Conservation (phyloP, 2,329 filamentous ascomycete genomes). For the Alternaria novae-zelandiae region DNA sequence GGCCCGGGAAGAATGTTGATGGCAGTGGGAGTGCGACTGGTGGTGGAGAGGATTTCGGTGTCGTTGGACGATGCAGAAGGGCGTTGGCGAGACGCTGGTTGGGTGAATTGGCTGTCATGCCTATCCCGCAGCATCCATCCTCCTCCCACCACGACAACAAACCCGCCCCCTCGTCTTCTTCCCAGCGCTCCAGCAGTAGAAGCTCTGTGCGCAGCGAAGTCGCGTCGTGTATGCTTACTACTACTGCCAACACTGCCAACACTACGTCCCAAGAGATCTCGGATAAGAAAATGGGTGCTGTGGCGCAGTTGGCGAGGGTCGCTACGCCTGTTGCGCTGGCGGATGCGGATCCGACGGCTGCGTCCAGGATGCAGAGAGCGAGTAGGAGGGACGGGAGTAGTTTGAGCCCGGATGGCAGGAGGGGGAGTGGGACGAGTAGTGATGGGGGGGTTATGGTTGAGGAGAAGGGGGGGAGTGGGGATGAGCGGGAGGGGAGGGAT, state of each 20-base stretch:
- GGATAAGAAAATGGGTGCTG: constrained; percentile 34
- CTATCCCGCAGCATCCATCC: neutral
- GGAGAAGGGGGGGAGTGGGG: constrained; percentile 35
- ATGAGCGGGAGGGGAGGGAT: neutral
- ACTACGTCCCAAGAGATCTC: neutral
- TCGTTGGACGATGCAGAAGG: constrained; percentile 48
- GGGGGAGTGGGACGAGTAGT: constrained; percentile 25
- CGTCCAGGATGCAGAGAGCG: constrained; percentile 30
- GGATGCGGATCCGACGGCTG: constrained; percentile 46
- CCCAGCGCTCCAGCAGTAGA: neutral
- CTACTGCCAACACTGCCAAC: neutral
- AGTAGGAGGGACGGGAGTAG: constrained; percentile 34
- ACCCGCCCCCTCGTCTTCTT: too few relatives aligned
- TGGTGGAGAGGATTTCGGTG: constrained; percentile 48
- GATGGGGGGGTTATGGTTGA: constrained; percentile 51
- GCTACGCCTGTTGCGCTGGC: constrained; percentile 47
- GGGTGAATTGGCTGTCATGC: constrained; percentile 37
- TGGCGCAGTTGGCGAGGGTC: constrained; percentile 43
- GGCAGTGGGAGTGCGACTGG: constrained; percentile 1
- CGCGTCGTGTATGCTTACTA: neutral
- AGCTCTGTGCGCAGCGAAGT: neutral
- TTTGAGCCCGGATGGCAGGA: constrained; percentile 38
- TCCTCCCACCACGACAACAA: neutral
- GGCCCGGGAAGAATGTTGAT: constrained; percentile 39
- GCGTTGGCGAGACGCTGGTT: constrained; percentile 52